phyloP scores from a whole-genome alignment of 2,329 filamentous ascomycete genomes.

The Penicillium verrucosum region DNA sequence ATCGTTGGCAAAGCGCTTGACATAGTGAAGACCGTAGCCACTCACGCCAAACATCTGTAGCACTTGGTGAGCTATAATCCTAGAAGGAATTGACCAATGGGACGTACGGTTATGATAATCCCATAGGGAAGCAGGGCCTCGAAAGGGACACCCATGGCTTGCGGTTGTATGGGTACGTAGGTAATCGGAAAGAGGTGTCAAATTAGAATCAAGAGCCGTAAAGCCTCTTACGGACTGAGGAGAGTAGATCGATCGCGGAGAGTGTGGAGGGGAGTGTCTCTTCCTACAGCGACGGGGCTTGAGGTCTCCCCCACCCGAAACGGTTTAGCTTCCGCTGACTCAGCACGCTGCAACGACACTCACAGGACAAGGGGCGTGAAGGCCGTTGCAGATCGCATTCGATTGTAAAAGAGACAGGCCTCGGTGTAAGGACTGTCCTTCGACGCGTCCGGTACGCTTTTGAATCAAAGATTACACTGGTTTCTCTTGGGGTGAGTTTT shows the following conservation, averaged over 20 bases:
- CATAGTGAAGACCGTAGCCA: conserved; percentile 55
- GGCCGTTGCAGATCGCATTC: conserved; percentile 31
- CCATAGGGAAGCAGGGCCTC: conserved; percentile 64
- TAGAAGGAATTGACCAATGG: conserved; percentile 16
- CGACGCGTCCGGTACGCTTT: conserved; percentile 29
- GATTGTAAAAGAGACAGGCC: conserved; percentile 26
- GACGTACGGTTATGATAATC: conserved; percentile 59
- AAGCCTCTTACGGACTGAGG: conserved; percentile 7
- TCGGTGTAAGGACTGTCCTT: conserved; percentile 16
- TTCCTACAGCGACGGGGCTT: conserved; percentile 15
- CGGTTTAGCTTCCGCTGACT: conserved; percentile 36
- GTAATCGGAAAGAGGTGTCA: neutral
- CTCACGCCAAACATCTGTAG: conserved; percentile 60
- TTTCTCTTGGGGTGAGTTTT: conserved; percentile 13
- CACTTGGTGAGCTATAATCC: conserved; percentile 23
- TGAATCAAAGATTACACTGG: conserved; percentile 3
- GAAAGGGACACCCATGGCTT: conserved; percentile 62
- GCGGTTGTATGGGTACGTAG: conserved; percentile 1
- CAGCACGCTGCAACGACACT: conserved; percentile 38
- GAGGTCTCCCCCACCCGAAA: conserved; percentile 32
- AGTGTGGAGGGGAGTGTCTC: conserved; percentile 14
- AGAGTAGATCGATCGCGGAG: conserved; percentile 16
- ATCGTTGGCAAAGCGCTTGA: conserved; percentile 61
- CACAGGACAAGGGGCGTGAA: conserved; percentile 32
- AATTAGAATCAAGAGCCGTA: conserved; percentile 4